Percentiles rank a stretch among this genome's conserved stretches.
phyloP scores from a whole-genome alignment of 331 rosid genomes.

The Dryas integrifolia region DNA sequence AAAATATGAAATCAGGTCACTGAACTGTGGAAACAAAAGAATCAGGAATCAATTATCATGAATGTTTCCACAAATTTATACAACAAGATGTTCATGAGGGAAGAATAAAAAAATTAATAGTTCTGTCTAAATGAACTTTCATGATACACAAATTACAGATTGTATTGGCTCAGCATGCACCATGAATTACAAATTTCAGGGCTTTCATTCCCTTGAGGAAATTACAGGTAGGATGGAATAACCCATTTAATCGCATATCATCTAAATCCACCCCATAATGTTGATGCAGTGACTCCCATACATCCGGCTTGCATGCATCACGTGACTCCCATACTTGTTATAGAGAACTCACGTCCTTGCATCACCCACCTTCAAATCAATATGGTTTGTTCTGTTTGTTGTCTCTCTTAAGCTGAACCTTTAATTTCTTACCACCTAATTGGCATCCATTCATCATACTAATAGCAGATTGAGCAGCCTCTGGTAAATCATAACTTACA shows the following conservation, averaged over 20 bases:
- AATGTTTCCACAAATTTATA: constrained; percentile 45
- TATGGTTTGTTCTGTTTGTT: constrained; percentile 78
- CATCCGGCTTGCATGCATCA: constrained; percentile 21
- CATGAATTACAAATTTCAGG: constrained; percentile 65
- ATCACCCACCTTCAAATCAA: constrained; percentile 45
- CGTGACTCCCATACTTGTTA: neutral
- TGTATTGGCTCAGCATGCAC: constrained; percentile 53
- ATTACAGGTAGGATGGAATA: constrained; percentile 37
- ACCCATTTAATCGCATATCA: constrained; percentile 20
- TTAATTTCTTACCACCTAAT: constrained; percentile 86
- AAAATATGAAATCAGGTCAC: neutral
- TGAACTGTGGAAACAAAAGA: constrained; percentile 35
- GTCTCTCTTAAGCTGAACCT: constrained; percentile 99
- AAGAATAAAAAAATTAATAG: constrained; percentile 89
- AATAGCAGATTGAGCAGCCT: constrained; percentile 85
- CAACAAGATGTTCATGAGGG: constrained; percentile 47
- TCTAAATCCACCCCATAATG: constrained; percentile 34
- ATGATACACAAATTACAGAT: constrained; percentile 79
- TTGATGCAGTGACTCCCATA: constrained; percentile 30
- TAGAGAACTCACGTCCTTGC: constrained; percentile 31
- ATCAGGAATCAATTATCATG: constrained; percentile 33
- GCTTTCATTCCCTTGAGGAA: constrained; percentile 36
- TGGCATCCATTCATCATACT: constrained; percentile 84
- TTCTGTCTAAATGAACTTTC: constrained; percentile 65
- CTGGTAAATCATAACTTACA: constrained; percentile 88